Percentiles rank a stretch among this genome's conserved stretches.
phyloP scores from a whole-genome alignment of 805 yeast genomes.

The Saccharomyces paradoxus region DNA sequence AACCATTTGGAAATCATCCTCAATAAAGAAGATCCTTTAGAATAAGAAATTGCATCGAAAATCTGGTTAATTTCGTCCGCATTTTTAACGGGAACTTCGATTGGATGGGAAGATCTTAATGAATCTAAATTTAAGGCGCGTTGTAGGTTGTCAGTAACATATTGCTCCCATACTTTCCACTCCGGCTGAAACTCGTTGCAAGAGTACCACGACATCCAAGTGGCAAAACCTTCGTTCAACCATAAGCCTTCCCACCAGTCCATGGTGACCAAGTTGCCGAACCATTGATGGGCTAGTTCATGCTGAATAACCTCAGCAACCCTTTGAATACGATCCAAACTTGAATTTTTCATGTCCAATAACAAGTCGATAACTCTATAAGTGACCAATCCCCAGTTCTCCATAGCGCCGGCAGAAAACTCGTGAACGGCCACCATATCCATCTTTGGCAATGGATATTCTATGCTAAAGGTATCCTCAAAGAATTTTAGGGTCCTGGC shows the following conservation, averaged over 20 bases:
- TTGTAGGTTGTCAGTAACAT: conserved; percentile 15
- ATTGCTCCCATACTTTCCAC: conserved; percentile 57
- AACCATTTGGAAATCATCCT: conserved; percentile 67
- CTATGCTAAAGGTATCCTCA: conserved; percentile 56
- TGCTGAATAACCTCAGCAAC: conserved; percentile 80
- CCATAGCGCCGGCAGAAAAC: conserved; percentile 83
- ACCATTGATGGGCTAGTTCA: conserved; percentile 89
- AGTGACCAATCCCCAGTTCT: conserved; percentile 78
- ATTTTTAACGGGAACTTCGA: conserved; percentile 70
- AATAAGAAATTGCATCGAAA: conserved; percentile 73
- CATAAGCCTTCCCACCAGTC: conserved; percentile 91
- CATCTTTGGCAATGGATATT: conserved; percentile 73
- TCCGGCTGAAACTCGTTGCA: conserved; percentile 66
- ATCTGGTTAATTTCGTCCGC: conserved; percentile 77
- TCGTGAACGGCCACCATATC: conserved; percentile 70
- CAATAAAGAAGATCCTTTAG: conserved; percentile 72
- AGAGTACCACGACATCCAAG: conserved; percentile 54
- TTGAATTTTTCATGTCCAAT: conserved; percentile 28
- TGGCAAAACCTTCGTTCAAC: conserved; percentile 87
- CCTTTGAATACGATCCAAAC: conserved; percentile 43
- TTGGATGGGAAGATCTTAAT: conserved; percentile 63
- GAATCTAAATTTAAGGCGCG: conserved; percentile 45
- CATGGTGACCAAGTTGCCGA: conserved; percentile 84
- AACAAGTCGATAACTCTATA: conserved; percentile 54
- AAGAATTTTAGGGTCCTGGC: conserved; percentile 59